Evolutionary conservation across 306 rosid genomes (phyloP).

Genomic region (Sicyos baderoa): DNA sequence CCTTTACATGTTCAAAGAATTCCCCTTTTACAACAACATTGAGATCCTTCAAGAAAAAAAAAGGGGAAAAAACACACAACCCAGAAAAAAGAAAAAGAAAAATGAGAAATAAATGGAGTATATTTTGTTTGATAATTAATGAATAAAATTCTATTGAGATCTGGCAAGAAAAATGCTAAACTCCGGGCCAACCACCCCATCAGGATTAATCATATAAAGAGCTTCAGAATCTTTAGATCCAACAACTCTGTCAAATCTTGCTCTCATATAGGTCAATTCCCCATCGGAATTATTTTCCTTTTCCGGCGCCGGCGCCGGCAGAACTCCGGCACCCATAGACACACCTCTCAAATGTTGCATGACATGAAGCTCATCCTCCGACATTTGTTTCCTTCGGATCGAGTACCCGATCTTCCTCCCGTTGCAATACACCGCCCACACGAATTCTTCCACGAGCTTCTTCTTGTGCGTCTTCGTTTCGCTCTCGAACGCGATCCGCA

Average conservation of each 20-base stretch:
- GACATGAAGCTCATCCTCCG: slow-evolving; percentile 77
- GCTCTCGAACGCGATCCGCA: slow-evolving; percentile 88
- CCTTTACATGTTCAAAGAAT: not conserved
- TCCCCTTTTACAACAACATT: not conserved
- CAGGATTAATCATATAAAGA: slow-evolving; percentile 83
- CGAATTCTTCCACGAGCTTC: slow-evolving; percentile 73
- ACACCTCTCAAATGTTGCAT: slow-evolving; percentile 91
- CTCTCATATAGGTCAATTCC: slow-evolving; percentile 79
- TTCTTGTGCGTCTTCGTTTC: slow-evolving; percentile 67
- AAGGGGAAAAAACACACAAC: not conserved
- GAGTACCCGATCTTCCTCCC: slow-evolving; percentile 83
- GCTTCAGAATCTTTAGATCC: slow-evolving; percentile 89
- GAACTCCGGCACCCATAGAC: slow-evolving; percentile 96
- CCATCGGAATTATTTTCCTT: slow-evolving; percentile 43
- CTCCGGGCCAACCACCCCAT: slow-evolving; percentile 67
- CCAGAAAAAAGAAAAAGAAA: not conserved
- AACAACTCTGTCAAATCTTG: slow-evolving; percentile 71
- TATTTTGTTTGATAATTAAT: not conserved
- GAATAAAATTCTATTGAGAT: slow-evolving; percentile 29
- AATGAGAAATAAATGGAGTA: not conserved
- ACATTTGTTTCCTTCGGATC: slow-evolving; percentile 65
- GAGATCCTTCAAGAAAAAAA: no score
- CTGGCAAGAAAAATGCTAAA: slow-evolving; percentile 83
- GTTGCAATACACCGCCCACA: slow-evolving; percentile 89
- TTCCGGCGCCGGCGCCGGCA: slow-evolving; percentile 41